These are phyloP conservation scores for Opeltia flavorubescens DNA, from an alignment of 495 filamentous ascomycete species.

Conservation along the genomic window DNA sequence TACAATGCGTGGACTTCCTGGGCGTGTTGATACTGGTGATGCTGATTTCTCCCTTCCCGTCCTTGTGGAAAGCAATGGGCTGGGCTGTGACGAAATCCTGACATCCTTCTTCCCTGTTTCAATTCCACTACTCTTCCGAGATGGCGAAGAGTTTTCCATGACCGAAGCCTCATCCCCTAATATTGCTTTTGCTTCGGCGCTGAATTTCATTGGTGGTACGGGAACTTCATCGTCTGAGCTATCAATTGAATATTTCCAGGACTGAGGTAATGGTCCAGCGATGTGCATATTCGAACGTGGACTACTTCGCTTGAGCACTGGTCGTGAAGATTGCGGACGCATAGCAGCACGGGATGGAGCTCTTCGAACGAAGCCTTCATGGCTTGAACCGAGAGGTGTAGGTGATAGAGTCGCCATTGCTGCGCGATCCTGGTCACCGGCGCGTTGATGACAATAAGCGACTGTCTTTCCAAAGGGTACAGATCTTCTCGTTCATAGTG, in stretches of 20 bases:
- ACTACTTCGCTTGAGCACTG: slow-evolving; percentile 11
- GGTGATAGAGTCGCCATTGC: slow-evolving; percentile 13
- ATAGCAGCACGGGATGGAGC: slow-evolving; percentile 6
- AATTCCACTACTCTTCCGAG: slow-evolving; percentile 27
- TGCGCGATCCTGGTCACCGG: slow-evolving; percentile 1
- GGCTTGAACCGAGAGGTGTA: slow-evolving; percentile 11
- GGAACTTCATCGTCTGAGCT: slow-evolving; percentile 65
- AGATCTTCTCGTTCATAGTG: background rate
- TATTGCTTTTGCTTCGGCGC: slow-evolving; percentile 63
- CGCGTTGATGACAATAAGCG: background rate
- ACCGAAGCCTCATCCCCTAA: slow-evolving; percentile 47
- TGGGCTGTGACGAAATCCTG: slow-evolving; percentile 4
- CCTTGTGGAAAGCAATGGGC: slow-evolving; percentile 21
- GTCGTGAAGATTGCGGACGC: slow-evolving; percentile 10
- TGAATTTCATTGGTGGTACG: slow-evolving; percentile 63
- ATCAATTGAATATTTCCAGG: slow-evolving; percentile 30
- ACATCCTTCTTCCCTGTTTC: slow-evolving; percentile 18
- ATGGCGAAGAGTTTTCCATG: slow-evolving; percentile 36
- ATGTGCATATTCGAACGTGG: slow-evolving; percentile 6
- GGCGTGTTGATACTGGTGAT: slow-evolving; percentile 2
- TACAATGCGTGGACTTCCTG: slow-evolving; percentile 29
- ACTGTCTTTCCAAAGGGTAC: background rate
- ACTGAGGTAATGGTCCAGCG: slow-evolving; percentile 2
- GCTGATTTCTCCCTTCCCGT: slow-evolving; percentile 16
- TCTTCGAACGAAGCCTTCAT: slow-evolving; percentile 5